Percentiles rank a stretch among this genome's conserved stretches.
These are phyloP conservation scores for Williopsis jadinii DNA, from an alignment of 1,139 yeast genomes.

Conservation along the genomic window DNA sequence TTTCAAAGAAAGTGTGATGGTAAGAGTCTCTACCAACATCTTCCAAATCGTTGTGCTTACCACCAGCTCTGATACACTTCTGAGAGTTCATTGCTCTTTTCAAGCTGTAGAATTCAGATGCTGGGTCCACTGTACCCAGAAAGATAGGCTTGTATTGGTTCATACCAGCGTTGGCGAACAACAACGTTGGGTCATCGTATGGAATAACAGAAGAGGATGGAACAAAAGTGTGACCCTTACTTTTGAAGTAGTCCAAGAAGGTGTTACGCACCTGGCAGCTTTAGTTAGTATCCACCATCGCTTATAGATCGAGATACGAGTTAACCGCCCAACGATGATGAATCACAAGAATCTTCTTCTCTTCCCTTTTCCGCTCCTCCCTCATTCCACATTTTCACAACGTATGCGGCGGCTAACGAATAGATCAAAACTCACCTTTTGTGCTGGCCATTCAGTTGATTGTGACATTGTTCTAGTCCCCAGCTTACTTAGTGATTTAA, in stretches of 20 bases:
- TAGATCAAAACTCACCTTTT: slow-evolving; percentile 16
- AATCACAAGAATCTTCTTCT: background rate
- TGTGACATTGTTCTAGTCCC: slow-evolving; percentile 17
- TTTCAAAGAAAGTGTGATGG: slow-evolving; percentile 97
- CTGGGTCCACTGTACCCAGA: slow-evolving; percentile 93
- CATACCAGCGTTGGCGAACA: slow-evolving; percentile 98
- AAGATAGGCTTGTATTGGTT: slow-evolving; percentile 97
- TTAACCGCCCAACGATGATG: background rate
- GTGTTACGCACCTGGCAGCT: slow-evolving; percentile 62
- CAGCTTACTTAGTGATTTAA: slow-evolving; percentile 2
- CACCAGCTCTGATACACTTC: slow-evolving; percentile 99
- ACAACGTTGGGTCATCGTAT: slow-evolving; percentile 91
- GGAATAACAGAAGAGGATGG: slow-evolving; percentile 96
- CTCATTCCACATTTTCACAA: background rate
- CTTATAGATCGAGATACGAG: background rate
- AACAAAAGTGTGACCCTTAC: slow-evolving; percentile 66
- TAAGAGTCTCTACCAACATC: slow-evolving; percentile 97
- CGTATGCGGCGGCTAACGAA: background rate
- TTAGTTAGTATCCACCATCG: background rate
- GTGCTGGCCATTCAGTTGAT: slow-evolving; percentile 20
- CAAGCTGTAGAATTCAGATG: slow-evolving; percentile 75
- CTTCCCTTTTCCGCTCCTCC: too few relatives aligned
- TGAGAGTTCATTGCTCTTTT: slow-evolving; percentile 93
- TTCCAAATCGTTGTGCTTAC: slow-evolving; percentile 96
- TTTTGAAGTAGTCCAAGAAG: slow-evolving; percentile 73